phyloP scores from a whole-genome alignment of 164 flowering plant genomes.

The Umbellularia californica region DNA sequence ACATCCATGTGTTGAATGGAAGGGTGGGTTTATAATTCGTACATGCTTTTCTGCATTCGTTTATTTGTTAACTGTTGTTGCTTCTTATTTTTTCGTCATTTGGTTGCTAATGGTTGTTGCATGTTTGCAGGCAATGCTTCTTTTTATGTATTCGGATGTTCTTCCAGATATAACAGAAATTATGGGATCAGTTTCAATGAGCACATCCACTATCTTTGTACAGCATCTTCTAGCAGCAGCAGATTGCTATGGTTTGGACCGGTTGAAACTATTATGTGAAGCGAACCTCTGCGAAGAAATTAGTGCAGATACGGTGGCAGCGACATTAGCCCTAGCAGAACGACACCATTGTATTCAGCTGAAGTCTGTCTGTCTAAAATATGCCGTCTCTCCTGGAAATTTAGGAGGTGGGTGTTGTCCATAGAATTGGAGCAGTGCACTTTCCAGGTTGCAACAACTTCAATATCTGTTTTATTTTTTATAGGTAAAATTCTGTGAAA shows the following conservation, averaged over 20 bases:
- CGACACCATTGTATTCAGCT: constrained; percentile 71
- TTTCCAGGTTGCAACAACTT: constrained; percentile 19
- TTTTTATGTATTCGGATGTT: constrained; percentile 68
- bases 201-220: constrained; percentile 54
- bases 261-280: constrained; percentile 76
- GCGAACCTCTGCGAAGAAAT: constrained; percentile 69
- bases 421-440: constrained; percentile 25
- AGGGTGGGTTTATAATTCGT: too few species aligned
- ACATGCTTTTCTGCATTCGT: too few species aligned
- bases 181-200: constrained; percentile 38
- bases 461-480: neutral
- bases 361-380: constrained; percentile 68
- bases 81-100: neutral
- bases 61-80: too few species aligned
- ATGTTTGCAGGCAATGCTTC: constrained; percentile 69
- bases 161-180: constrained; percentile 64
- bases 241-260: constrained; percentile 73
- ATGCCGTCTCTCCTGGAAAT: constrained; percentile 57
- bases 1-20: too few species aligned
- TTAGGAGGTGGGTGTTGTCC: constrained; percentile 66
- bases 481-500: constrained; percentile 1
- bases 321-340: constrained; percentile 87
- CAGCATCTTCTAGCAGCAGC: constrained; percentile 93
- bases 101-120: neutral
- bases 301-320: constrained; percentile 63